Percentiles rank a stretch among this genome's conserved stretches.
These are phyloP conservation scores for Fusarium scirpi DNA, from an alignment of 2,329 filamentous ascomycete species.

Conservation along the genomic window DNA sequence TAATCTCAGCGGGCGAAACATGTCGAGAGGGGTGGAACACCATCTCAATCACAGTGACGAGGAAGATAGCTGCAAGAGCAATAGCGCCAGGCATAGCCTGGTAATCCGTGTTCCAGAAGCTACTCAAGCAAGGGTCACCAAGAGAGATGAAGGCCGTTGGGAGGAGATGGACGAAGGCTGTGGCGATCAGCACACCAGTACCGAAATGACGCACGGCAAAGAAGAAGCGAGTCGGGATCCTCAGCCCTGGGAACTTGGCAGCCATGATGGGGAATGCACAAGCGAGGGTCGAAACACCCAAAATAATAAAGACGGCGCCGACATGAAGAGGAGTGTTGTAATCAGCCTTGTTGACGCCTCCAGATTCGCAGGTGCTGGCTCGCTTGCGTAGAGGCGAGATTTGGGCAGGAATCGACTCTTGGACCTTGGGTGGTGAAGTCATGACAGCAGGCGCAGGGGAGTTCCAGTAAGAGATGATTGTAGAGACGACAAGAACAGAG, in stretches of 20 bases:
- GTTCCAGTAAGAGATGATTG: slow-evolving; percentile 46
- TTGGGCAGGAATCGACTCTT: slow-evolving; percentile 23
- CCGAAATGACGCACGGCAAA: slow-evolving; percentile 76
- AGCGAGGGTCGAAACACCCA: slow-evolving; percentile 61
- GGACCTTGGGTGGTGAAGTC: slow-evolving; percentile 10
- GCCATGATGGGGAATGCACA: slow-evolving; percentile 68
- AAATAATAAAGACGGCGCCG: slow-evolving; percentile 65
- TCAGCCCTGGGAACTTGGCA: slow-evolving; percentile 62
- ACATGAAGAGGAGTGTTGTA: slow-evolving; percentile 71
- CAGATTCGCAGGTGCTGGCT: slow-evolving; percentile 45
- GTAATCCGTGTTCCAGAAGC: slow-evolving; percentile 81
- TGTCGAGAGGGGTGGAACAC: slow-evolving; percentile 62
- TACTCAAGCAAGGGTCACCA: slow-evolving; percentile 74
- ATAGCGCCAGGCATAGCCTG: slow-evolving; percentile 83
- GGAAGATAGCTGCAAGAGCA: slow-evolving; percentile 80
- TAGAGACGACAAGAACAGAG: slow-evolving; percentile 56
- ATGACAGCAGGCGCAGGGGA: slow-evolving; percentile 15
- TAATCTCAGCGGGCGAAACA: slow-evolving; percentile 36
- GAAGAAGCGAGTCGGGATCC: slow-evolving; percentile 67
- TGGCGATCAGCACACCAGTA: slow-evolving; percentile 80
- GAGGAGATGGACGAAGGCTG: slow-evolving; percentile 82
- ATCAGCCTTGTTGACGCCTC: slow-evolving; percentile 49
- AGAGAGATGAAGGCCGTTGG: slow-evolving; percentile 74
- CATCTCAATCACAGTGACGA: slow-evolving; percentile 86
- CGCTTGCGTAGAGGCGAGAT: slow-evolving; percentile 43